phyloP scores from a whole-genome alignment of 2,329 filamentous ascomycete genomes.

The Dactylonectria estremocensis region DNA sequence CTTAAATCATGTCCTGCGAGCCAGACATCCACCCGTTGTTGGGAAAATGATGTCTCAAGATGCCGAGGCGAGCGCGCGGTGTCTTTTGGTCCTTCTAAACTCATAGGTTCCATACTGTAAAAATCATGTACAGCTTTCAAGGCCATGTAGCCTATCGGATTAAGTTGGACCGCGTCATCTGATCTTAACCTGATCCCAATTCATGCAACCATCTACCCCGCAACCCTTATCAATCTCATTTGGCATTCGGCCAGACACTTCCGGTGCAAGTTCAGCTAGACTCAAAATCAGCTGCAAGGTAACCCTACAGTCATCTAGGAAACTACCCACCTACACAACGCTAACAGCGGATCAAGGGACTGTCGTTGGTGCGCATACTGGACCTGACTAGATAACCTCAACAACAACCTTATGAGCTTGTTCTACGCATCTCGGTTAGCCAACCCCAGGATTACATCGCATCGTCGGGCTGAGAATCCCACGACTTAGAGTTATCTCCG shows the following conservation, averaged over 20 bases:
- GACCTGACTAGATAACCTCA: not conserved
- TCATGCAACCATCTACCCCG: not conserved
- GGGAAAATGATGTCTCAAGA: too few relatives aligned
- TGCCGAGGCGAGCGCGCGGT: too few relatives aligned
- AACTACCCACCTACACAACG: not conserved
- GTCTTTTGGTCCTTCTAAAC: too few relatives aligned
- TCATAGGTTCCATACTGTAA: too few relatives aligned
- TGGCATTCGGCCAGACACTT: not conserved
- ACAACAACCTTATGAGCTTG: not conserved
- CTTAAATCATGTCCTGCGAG: too few relatives aligned
- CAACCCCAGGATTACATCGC: not conserved
- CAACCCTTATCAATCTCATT: constrained; percentile 3
- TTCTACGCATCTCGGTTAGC: not conserved
- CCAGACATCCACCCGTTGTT: too few relatives aligned
- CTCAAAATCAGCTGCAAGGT: not conserved
- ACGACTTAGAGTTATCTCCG: not conserved
- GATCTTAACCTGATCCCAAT: not conserved
- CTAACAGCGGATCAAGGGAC: not conserved
- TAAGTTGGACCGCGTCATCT: not conserved
- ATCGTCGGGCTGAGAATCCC: not conserved
- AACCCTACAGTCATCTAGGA: not conserved
- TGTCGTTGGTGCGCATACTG: not conserved
- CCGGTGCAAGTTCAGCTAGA: constrained; percentile 1
- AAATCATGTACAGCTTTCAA: too few relatives aligned
- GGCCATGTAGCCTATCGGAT: not conserved